Conservation (phyloP, 129 eudicot species). For the Mikania micrantha region DNA sequence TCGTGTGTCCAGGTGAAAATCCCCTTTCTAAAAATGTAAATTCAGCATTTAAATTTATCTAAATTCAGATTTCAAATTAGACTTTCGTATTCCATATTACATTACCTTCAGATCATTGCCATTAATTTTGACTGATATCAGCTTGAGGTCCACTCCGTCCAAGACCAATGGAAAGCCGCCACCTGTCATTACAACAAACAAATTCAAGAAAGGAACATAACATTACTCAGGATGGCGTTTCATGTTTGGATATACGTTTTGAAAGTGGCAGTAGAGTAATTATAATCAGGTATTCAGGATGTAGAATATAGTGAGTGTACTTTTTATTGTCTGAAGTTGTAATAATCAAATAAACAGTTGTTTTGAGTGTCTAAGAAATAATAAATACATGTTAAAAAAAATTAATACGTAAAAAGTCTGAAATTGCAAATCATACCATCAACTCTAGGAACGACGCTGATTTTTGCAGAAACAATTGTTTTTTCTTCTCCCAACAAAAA, state of each 20-base stretch:
- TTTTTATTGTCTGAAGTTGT: not conserved
- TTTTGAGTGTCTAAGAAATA: not conserved
- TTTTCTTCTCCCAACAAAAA: constrained; percentile 80
- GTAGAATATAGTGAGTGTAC: not conserved
- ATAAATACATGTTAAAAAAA: not conserved
- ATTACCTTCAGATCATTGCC: constrained; percentile 60
- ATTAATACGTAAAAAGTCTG: not conserved
- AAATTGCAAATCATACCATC: constrained; percentile 45
- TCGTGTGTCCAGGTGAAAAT: constrained; percentile 52
- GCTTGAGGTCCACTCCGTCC: constrained; percentile 79
- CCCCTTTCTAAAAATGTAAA: constrained; percentile 47
- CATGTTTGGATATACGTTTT: not conserved
- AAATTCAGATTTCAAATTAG: not conserved
- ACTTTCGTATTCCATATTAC: not conserved
- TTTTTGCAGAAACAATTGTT: constrained; percentile 65
- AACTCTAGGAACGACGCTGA: constrained; percentile 53
- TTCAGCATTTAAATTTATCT: not conserved
- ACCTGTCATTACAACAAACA: constrained; percentile 37
- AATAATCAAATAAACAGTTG: not conserved
- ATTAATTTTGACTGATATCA: constrained; percentile 54
- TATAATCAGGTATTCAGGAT: not conserved
- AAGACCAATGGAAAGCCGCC: constrained; percentile 57
- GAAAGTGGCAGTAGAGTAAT: not conserved
- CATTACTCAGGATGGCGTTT: not conserved
- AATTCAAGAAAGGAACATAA: not conserved